A percentile compares a stretch with the other conserved stretches of the same genome.
phyloP scores from a whole-genome alignment of 2,329 filamentous ascomycete species.

The Cercospora zeina region DNA sequence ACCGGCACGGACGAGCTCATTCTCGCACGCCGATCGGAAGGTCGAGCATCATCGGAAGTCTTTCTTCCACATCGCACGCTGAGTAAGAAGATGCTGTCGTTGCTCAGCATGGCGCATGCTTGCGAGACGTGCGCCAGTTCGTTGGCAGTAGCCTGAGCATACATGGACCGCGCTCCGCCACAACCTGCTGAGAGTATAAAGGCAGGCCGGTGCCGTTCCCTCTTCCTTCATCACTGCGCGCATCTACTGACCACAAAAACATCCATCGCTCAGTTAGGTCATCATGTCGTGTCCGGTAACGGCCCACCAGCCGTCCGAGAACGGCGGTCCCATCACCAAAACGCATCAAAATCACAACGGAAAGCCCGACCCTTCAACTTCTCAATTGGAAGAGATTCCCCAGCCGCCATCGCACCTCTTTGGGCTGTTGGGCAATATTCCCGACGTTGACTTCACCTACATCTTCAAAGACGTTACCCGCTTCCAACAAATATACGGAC shows the following conservation, averaged over 20 bases:
- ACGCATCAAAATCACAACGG: background rate
- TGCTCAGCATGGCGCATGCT: background rate
- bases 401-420: conserved; percentile 29
- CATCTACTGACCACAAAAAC: background rate
- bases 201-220: background rate
- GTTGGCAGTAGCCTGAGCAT: background rate
- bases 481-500: conserved; percentile 30
- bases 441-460: conserved; percentile 26
- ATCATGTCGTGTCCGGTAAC: background rate
- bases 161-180: background rate
- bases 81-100: background rate
- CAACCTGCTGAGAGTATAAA: background rate
- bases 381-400: conserved; percentile 15
- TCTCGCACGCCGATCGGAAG: background rate
- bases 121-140: background rate
- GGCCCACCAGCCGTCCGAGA: background rate
- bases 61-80: background rate
- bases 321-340: background rate
- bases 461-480: conserved; percentile 19
- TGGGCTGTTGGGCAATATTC: conserved; percentile 26
- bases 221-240: background rate
- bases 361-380: background rate
- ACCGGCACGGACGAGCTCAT: background rate
- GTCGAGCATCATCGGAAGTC: background rate
- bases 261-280: background rate